A percentile compares a stretch with the other conserved stretches of the same genome.
These are phyloP conservation scores for Starmerella potacharoeniae DNA, from an alignment of 805 yeast genomes.

Conservation along the genomic window DNA sequence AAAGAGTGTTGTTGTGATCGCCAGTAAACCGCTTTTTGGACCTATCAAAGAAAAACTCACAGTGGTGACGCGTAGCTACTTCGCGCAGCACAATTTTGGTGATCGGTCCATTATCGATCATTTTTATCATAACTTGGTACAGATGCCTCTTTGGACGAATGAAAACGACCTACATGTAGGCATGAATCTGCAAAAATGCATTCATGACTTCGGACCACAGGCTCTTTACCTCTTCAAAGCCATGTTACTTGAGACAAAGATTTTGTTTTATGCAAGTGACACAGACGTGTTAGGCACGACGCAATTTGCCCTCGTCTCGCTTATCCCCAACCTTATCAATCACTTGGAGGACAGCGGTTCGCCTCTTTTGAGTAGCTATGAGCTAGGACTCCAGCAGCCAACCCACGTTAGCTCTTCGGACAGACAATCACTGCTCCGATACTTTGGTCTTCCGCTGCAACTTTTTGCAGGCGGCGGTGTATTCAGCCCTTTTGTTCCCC, in stretches of 20 bases:
- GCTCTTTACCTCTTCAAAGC: conserved; percentile 64
- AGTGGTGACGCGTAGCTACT: conserved; percentile 77
- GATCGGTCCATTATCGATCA: conserved; percentile 59
- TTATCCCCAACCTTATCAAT: conserved; percentile 70
- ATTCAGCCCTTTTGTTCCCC: conserved; percentile 86
- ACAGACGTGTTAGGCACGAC: conserved; percentile 69
- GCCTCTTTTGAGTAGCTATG: conserved; percentile 50
- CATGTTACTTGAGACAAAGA: conserved; percentile 57
- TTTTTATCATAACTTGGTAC: conserved; percentile 49
- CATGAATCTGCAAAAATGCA: conserved; percentile 53
- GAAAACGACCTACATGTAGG: conserved; percentile 64
- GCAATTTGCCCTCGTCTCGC: conserved; percentile 71
- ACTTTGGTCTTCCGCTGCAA: conserved; percentile 80
- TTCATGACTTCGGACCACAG: conserved; percentile 47
- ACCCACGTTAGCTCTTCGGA: conserved; percentile 65
- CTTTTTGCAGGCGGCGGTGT: conserved; percentile 76
- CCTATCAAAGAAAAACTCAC: conserved; percentile 84
- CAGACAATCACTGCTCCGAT: conserved; percentile 60
- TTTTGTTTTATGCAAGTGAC: conserved; percentile 67
- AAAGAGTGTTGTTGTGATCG: conserved; percentile 78
- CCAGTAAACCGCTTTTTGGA: conserved; percentile 70
- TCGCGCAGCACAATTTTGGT: conserved; percentile 64
- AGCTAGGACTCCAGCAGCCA: conserved; percentile 43
- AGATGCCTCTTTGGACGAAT: conserved; percentile 27
- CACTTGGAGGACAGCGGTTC: conserved; percentile 69